Evolutionary conservation across 2,329 filamentous ascomycete genomes (phyloP).

Genomic region (Plenodomus biglobosus): DNA sequence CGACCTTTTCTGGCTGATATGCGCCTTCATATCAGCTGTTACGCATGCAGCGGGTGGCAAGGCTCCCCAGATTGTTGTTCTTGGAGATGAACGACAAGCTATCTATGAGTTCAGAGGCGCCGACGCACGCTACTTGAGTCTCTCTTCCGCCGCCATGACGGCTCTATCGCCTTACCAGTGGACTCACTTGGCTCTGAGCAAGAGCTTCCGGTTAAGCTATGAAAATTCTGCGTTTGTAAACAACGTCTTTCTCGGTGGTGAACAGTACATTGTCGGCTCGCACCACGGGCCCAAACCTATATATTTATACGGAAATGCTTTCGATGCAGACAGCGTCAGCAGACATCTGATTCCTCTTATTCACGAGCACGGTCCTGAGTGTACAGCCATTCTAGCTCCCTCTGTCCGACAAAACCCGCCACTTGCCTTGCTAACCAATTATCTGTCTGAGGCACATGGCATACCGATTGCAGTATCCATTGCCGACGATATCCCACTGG

Average conservation of each 20-base stretch:
- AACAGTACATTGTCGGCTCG: neutral
- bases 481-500: neutral
- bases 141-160: neutral
- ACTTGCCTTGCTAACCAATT: neutral
- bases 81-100: neutral
- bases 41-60: neutral
- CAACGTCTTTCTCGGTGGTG: neutral
- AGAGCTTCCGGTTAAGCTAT: neutral
- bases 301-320: neutral
- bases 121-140: neutral
- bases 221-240: neutral
- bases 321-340: neutral
- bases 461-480: neutral
- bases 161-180: neutral
- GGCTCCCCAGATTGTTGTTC: neutral
- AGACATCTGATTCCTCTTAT: neutral
- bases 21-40: neutral
- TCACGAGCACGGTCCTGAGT: neutral
- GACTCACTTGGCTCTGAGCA: neutral
- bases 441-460: neutral
- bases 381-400: neutral
- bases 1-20: neutral
- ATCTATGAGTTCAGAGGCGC: neutral
- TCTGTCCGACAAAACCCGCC: neutral
- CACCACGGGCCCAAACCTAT: neutral